A percentile compares a stretch with the other conserved stretches of the same genome.
These are phyloP conservation scores for Gamsiella multidivaricata DNA, from an alignment of 192 early-diverging fungal species.

Conservation along the genomic window DNA sequence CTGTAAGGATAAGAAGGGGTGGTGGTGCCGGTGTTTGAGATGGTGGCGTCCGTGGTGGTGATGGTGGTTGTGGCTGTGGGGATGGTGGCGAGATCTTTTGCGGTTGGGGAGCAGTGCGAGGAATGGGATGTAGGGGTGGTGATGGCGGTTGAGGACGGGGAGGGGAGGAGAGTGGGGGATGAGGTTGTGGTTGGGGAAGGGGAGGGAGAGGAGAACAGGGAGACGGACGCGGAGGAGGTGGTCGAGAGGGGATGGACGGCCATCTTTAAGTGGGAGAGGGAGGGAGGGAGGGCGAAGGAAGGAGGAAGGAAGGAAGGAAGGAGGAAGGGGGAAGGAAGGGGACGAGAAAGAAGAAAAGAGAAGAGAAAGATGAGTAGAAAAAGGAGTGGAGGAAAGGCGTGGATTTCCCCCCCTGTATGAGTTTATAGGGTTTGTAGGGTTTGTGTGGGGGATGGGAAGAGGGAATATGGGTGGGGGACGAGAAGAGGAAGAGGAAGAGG, in stretches of 20 bases:
- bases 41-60: neutral
- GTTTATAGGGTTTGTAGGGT: too few relatives aligned
- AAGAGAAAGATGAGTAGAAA: neutral
- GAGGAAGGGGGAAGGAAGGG: neutral
- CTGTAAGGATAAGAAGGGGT: too few relatives aligned
- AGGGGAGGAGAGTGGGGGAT: slow-evolving; percentile 42
- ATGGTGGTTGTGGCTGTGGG: slow-evolving; percentile 43
- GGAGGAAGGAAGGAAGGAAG: neutral
- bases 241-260: slow-evolving; percentile 61
- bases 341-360: neutral
- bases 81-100: slow-evolving; percentile 25
- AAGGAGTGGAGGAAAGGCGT: neutral
- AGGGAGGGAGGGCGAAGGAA: slow-evolving; percentile 4
- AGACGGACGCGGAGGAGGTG: slow-evolving; percentile 43
- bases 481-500: neutral
- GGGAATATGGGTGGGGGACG: neutral
- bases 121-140: slow-evolving; percentile 35
- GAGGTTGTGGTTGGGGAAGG: slow-evolving; percentile 53
- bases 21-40: neutral
- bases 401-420: too few relatives aligned
- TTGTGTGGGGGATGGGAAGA: neutral
- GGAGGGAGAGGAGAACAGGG: slow-evolving; percentile 52
- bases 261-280: slow-evolving; percentile 8
- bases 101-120: slow-evolving; percentile 49
- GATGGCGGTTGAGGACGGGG: slow-evolving; percentile 46